A percentile compares a stretch with the other conserved stretches of the same genome.
Evolutionary conservation across 306 rosid species (phyloP).

Genomic region (Cotoneaster glaucophyllus): DNA sequence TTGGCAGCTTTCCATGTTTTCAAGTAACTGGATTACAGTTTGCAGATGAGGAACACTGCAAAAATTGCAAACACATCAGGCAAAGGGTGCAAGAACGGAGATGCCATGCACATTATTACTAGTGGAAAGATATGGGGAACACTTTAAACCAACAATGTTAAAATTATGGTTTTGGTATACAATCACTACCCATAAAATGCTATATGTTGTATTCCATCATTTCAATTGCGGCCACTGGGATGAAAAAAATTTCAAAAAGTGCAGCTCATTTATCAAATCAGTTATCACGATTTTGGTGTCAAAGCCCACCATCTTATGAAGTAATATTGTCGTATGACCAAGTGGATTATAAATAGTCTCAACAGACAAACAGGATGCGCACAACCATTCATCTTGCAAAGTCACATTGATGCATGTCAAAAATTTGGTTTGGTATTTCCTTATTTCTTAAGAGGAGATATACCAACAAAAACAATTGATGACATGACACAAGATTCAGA

Average conservation of each 20-base stretch:
- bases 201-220: background rate
- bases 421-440: background rate
- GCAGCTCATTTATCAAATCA: background rate
- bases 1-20: slow-evolving; percentile 83
- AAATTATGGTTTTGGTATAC: background rate
- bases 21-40: slow-evolving; percentile 64
- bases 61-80: slow-evolving; percentile 16
- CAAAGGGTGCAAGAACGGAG: slow-evolving; percentile 7
- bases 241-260: background rate
- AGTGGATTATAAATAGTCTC: background rate
- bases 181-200: background rate
- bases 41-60: slow-evolving; percentile 71
- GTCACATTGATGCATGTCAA: background rate
- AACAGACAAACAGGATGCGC: background rate
- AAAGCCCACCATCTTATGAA: background rate
- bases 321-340: background rate
- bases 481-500: background rate
- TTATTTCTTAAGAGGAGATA: background rate
- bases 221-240: background rate
- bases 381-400: background rate
- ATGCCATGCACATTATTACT: background rate
- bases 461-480: background rate
- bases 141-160: too few relatives aligned
- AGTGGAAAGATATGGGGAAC: background rate
- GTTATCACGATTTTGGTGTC: too few relatives aligned